A percentile compares a stretch with the other conserved stretches of the same genome.
These are phyloP conservation scores for Heterococcus sp. DNA, from an alignment of 108 stramenopile species.

Conservation along the genomic window DNA sequence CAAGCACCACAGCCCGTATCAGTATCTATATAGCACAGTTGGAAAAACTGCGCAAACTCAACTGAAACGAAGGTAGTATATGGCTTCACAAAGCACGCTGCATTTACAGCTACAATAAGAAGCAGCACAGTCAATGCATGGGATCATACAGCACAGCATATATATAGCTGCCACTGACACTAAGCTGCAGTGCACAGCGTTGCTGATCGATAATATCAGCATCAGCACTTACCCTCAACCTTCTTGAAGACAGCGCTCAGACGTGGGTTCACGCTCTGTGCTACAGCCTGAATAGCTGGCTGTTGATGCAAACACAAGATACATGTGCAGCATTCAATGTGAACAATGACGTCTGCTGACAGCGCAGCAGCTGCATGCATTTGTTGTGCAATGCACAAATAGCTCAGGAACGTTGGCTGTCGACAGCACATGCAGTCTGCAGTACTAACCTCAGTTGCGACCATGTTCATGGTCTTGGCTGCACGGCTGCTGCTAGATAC, in stretches of 20 bases:
- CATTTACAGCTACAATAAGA: no score
- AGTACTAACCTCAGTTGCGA: neutral
- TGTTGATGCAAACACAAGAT: neutral
- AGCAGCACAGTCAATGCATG: neutral
- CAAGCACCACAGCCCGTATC: neutral
- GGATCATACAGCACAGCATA: neutral
- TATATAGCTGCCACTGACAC: neutral
- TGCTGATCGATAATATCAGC: no score
- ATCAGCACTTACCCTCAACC: neutral
- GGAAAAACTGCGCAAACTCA: no score
- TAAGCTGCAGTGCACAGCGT: neutral
- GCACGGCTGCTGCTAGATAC: neutral
- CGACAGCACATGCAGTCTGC: no score
- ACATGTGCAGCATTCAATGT: neutral
- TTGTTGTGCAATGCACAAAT: neutral
- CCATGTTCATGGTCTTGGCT: neutral
- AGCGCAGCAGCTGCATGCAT: neutral
- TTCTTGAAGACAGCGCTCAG: neutral
- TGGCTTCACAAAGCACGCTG: no score
- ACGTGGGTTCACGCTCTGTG: neutral
- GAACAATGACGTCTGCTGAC: neutral
- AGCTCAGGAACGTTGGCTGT: neutral
- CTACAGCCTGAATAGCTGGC: no score
- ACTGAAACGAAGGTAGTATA: no score
- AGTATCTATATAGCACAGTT: no score